phyloP scores from a whole-genome alignment of 2,329 filamentous ascomycete genomes.

The Delphinella strobiligena region DNA sequence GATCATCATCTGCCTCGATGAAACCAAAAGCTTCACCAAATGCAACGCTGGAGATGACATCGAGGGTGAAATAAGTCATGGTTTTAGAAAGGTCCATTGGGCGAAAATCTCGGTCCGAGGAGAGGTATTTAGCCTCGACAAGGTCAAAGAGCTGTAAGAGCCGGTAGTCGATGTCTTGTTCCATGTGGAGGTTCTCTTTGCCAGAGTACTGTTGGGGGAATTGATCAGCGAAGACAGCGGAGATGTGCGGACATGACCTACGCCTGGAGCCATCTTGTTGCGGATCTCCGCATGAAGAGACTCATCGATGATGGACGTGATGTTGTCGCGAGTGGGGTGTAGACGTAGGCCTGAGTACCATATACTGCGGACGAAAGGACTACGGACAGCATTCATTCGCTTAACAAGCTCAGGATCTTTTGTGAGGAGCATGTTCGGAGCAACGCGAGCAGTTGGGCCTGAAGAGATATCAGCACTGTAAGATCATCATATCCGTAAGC shows the following conservation, averaged over 20 bases:
- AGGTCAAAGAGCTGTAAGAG: conserved; percentile 22
- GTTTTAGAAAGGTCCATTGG: conserved; percentile 24
- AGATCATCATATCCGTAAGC: no score
- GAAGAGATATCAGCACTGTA: conserved; percentile 9
- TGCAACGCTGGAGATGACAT: conserved; percentile 29
- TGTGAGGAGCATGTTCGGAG: conserved; percentile 25
- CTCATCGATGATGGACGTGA: conserved; percentile 27
- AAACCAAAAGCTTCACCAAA: conserved; percentile 38
- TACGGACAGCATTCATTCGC: conserved; percentile 27
- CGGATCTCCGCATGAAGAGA: conserved; percentile 25
- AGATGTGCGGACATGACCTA: conserved; percentile 1
- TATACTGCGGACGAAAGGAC: conserved; percentile 22
- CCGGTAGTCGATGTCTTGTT: conserved; percentile 25
- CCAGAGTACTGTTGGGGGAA: conserved; percentile 20
- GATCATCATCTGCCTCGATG: conserved; percentile 35
- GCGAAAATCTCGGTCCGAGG: conserved; percentile 18
- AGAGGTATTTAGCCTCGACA: conserved; percentile 22
- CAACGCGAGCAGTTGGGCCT: conserved; percentile 28
- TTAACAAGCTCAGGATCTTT: conserved; percentile 24
- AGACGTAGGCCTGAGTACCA: conserved; percentile 27
- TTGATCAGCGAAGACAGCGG: not conserved
- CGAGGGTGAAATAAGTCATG: conserved; percentile 29
- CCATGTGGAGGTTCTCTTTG: conserved; percentile 26
- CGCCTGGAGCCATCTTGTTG: conserved; percentile 23
- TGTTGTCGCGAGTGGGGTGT: conserved; percentile 28